Evolutionary conservation across 2,329 filamentous ascomycete genomes (phyloP), one percentile per base, ranked within the genome.

Genomic region (Ophiosphaerella narmari): DNA sequence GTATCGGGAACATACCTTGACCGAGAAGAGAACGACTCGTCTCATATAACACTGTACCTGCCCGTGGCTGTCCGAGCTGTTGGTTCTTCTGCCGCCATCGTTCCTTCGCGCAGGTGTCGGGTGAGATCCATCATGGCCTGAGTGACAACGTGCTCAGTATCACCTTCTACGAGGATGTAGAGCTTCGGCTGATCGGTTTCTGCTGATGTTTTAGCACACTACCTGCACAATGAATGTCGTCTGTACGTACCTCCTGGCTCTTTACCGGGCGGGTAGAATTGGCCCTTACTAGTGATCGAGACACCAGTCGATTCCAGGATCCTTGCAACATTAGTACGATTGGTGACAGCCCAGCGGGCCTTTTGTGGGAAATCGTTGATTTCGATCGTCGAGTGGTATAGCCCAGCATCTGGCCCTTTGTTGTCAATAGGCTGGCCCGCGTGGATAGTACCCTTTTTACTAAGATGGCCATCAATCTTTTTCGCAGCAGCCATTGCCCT

Each of bases 311-410:
- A 85, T 68, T 99, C 94, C 58, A 99, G 82, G 63, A 99, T 97
- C 80, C 97, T 99, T 62, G 93, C 92, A 49, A 99, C 94, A 67
- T 99, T 99, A 32, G 94, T 97, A 59, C 94, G 86, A 74, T 99
- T 99, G 34, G 94, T 99, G 77, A 99, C 94, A 9, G 91, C 93
- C 94, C 94, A 99, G 63, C 94, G 86, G 57, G 94, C 94, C 80
- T 97, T 97, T 73, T 99, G 94, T 31, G 94, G 94, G 75, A 97
- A 97, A 75, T 99, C 94, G 75, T 99, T 99, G 83, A 99, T 99
- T 75, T 97, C 94, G 54, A 99, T 81, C 4, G 93, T 97, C 13
- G 94, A 92, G 73, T 99, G 94, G 82, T 91, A 99, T 0, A 92
- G 91, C 43, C 94, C 94, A 3, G 94, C 94, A 73, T 99, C 94